These are phyloP conservation scores for Lepiota brunneoincarnata DNA, from an alignment of 768 basidiomycete species.

Conservation along the genomic window DNA sequence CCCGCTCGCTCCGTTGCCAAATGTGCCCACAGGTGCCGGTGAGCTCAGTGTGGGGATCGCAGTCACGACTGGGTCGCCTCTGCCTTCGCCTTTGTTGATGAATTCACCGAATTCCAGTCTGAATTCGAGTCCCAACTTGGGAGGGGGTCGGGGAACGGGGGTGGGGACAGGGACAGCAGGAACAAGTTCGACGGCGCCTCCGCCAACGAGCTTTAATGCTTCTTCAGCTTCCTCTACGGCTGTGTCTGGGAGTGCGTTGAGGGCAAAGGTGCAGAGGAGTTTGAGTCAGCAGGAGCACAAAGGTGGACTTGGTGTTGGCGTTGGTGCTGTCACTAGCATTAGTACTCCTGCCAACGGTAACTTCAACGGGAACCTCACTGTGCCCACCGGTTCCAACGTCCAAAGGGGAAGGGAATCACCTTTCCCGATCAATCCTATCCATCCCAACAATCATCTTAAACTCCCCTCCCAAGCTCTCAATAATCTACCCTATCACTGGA, in stretches of 20 bases:
- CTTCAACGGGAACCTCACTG: neutral
- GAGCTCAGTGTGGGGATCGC: conserved; percentile 10
- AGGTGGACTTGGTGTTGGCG: too few species aligned
- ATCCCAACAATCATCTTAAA: neutral
- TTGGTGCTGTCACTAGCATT: too few species aligned
- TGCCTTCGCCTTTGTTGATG: conserved; percentile 9
- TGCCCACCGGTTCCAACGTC: conserved; percentile 17
- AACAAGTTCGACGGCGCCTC: neutral
- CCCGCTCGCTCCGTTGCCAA: conserved; percentile 42
- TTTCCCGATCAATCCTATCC: conserved; percentile 45
- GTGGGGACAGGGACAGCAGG: neutral
- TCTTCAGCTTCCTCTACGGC: conserved; percentile 3
- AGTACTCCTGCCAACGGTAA: too few species aligned
- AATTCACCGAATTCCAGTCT: neutral
- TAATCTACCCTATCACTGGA: neutral
- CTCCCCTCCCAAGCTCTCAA: neutral
- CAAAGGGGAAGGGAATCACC: conserved; percentile 49
- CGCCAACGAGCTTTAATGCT: conserved; percentile 4
- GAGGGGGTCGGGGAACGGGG: conserved; percentile 1
- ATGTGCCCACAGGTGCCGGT: conserved; percentile 20
- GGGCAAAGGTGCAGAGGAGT: conserved; percentile 8
- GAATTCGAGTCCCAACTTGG: conserved; percentile 1
- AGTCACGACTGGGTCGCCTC: conserved; percentile 6
- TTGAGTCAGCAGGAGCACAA: neutral
- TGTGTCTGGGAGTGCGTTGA: conserved; percentile 6